These are phyloP conservation scores for Eucalyptus tenuipes DNA, from an alignment of 345 rosid species.

Conservation along the genomic window DNA sequence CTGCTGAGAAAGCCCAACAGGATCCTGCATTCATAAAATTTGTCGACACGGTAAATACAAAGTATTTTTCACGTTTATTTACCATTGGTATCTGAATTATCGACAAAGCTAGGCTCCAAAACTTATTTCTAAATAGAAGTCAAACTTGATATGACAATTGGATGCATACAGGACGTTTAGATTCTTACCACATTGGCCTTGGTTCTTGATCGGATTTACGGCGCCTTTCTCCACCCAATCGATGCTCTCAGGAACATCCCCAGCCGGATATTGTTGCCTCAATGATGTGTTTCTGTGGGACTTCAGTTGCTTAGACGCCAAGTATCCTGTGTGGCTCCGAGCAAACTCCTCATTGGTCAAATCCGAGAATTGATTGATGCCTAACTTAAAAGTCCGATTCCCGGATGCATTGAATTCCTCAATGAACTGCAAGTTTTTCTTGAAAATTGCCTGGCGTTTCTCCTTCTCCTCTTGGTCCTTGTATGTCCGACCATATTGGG, in stretches of 20 bases:
- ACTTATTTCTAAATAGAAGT: too few species aligned
- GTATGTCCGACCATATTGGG: not conserved
- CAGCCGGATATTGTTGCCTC: not conserved
- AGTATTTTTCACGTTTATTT: too few species aligned
- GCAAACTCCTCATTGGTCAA: constrained; percentile 12
- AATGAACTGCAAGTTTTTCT: constrained; percentile 11
- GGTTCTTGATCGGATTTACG: not conserved
- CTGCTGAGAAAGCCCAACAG: not conserved
- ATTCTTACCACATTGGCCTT: not conserved
- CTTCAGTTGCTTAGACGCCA: not conserved
- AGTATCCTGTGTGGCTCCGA: not conserved
- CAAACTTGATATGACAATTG: too few species aligned
- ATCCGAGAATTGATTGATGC: constrained; percentile 20
- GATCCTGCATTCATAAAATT: not conserved
- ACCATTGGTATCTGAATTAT: too few species aligned
- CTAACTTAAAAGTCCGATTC: constrained; percentile 6
- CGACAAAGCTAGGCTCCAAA: too few species aligned
- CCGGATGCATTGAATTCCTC: constrained; percentile 9
- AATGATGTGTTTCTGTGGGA: not conserved
- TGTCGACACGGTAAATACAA: too few species aligned
- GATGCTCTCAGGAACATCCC: not conserved
- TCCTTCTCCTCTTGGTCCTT: constrained; percentile 4
- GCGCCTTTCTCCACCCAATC: not conserved
- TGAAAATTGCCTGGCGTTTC: constrained; percentile 12
- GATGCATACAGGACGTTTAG: too few species aligned